Base-by-base conservation (phyloP, 495 filamentous ascomycete species). In the Podospora pseudocomata region DNA sequence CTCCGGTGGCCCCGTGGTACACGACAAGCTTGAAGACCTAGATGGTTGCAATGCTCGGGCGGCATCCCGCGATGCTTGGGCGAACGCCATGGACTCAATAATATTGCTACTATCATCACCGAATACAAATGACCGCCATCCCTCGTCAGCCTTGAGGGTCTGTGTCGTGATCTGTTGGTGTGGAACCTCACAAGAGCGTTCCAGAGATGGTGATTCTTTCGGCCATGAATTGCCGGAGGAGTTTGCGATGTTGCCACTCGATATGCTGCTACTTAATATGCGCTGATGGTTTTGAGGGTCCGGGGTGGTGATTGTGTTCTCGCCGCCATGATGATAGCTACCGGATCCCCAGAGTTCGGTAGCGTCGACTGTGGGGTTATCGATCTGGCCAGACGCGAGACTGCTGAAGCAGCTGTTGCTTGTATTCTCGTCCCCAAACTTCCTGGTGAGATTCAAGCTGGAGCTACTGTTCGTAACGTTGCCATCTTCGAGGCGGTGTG, bases 61-160 rank as follows among this genome's bases (percentile, higher is more conserved):
- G 28, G 70, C 80, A 30, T 78, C 76, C 44, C 77, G 76, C 54
- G 68, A 76, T 57, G 80, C 80, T 58, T 82, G 75, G 20, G 67
- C 63, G 19, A 81, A 77, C 13, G 71, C 78, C 27, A 70, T 64
- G 19, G 65, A 70, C 56, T 76, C 68, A 61, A 80, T 4, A 20
- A 80, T 78, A 32, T 81, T 78, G 57, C 72, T 81, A 19, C 63
- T 23, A 3, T 77, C 74, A 3, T 72, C 72, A 5, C 76, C 76
- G 32, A 79, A 77, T 3, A 75, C 76, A 55, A 83, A 81, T 55
- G 72, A 73, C 68, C 75, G 80, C 81, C 81, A 83, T 54, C 68
- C 71, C 19, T 71, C 64, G 34, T 79, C 73, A 5, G 67, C 68
- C 63, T 78, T 73, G n/a, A 26, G 55, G 13, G n/a, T 55, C 0